Evolutionary conservation across 2,329 filamentous ascomycete genomes (phyloP).

Genomic region (Ceratocystis cacaofunesta): DNA sequence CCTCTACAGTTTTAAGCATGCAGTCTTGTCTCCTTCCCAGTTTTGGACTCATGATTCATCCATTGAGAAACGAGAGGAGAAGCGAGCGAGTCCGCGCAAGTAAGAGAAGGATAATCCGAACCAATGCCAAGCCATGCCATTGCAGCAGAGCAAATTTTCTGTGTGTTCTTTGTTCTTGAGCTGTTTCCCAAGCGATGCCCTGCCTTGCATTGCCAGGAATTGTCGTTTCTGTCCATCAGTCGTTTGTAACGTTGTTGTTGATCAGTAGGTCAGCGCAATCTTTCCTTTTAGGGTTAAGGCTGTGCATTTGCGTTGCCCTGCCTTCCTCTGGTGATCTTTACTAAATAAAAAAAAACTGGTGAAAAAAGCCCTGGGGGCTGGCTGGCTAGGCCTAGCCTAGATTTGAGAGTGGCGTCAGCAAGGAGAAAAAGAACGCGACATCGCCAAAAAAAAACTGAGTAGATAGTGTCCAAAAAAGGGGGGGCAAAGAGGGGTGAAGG

Average conservation of each 20-base stretch:
- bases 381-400: neutral
- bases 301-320: neutral
- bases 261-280: neutral
- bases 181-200: too few species aligned
- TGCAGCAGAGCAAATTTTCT: neutral
- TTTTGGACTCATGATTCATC: neutral
- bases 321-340: neutral
- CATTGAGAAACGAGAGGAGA: neutral
- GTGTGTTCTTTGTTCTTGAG: neutral
- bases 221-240: neutral
- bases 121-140: neutral
- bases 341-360: neutral
- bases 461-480: neutral
- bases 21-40: neutral
- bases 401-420: neutral
- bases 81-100: neutral
- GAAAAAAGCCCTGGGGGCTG: neutral
- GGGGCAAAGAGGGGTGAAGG: neutral
- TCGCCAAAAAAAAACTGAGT: neutral
- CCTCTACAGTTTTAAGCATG: neutral
- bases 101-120: neutral
- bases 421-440: neutral
- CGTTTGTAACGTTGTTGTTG: neutral
- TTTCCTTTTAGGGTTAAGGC: neutral
- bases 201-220: too few species aligned